Evolutionary conservation across 2,329 filamentous ascomycete species (phyloP).

Genomic region (Helicocarpus griseus): DNA sequence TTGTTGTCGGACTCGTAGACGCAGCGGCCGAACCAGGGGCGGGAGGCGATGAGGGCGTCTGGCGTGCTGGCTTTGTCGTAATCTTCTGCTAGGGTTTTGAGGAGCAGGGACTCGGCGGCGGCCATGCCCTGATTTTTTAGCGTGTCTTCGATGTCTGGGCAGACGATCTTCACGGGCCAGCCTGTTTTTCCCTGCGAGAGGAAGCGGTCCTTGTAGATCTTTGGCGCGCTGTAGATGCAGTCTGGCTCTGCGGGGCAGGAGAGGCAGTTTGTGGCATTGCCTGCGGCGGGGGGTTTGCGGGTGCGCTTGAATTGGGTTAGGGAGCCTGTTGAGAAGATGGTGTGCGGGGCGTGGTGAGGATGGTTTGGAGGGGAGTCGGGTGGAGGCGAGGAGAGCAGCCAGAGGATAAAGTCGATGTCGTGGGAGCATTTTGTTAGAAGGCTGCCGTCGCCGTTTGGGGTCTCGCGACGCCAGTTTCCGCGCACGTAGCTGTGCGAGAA

Average conservation of each 20-base stretch:
- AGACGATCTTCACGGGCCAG: conserved; percentile 86
- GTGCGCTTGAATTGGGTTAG: conserved; percentile 67
- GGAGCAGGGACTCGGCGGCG: conserved; percentile 43
- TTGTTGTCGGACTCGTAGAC: conserved; percentile 91
- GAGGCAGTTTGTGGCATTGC: conserved; percentile 74
- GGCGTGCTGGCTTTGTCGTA: conserved; percentile 44
- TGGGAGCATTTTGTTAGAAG: conserved; percentile 93
- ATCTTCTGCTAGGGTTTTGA: conserved; percentile 43
- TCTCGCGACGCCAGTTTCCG: conserved; percentile 85
- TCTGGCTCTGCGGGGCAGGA: conserved; percentile 62
- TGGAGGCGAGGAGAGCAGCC: conserved; percentile 72
- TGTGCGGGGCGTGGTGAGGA: conserved; percentile 61
- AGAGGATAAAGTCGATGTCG: conserved; percentile 85
- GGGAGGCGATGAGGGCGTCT: conserved; percentile 42
- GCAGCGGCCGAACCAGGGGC: conserved; percentile 80
- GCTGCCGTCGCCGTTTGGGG: conserved; percentile 60
- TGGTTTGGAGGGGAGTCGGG: conserved; percentile 30
- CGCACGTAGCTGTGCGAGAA: conserved; percentile 83
- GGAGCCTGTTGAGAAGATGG: conserved; percentile 65
- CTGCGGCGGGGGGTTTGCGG: conserved; percentile 67
- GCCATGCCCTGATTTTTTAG: conserved; percentile 36
- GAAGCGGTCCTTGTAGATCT: conserved; percentile 65
- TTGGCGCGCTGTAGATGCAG: conserved; percentile 78
- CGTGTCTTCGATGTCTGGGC: conserved; percentile 81
- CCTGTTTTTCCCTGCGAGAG: conserved; percentile 56